phyloP scores from a whole-genome alignment of 1,284 basidiomycete species.

The Phylloboletellus chloephorus region DNA sequence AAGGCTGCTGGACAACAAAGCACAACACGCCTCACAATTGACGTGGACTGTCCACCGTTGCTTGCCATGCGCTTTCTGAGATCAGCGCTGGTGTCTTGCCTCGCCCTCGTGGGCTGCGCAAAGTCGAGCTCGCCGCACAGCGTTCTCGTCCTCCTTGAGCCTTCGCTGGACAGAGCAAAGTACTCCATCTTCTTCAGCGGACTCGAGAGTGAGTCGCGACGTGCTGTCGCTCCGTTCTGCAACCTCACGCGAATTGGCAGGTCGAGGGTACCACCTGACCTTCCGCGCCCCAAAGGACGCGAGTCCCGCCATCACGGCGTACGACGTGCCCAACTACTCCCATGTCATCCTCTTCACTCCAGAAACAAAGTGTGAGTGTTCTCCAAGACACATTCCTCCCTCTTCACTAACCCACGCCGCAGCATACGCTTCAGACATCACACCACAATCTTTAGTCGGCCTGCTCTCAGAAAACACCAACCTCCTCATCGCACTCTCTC shows the following conservation, averaged over 20 bases:
- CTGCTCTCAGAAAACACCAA: conserved; percentile 75
- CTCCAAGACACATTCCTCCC: not conserved
- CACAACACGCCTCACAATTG: conserved; percentile 17
- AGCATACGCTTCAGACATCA: conserved; percentile 75
- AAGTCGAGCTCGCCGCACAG: conserved; percentile 80
- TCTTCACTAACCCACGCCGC: conserved; percentile 9
- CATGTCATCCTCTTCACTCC: conserved; percentile 84
- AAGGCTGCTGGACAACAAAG: conserved; percentile 16
- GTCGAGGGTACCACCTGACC: conserved; percentile 53
- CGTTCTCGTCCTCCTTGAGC: conserved; percentile 81
- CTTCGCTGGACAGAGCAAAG: conserved; percentile 53
- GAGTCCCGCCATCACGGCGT: conserved; percentile 58
- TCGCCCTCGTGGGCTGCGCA: conserved; percentile 41
- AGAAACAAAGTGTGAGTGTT: conserved; percentile 66
- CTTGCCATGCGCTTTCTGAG: conserved; percentile 23
- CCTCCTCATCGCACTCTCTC: conserved; percentile 77
- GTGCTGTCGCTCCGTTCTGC: too few relatives aligned
- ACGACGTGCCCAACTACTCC: conserved; percentile 70
- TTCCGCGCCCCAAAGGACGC: conserved; percentile 77
- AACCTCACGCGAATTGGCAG: conserved; percentile 6
- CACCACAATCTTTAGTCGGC: conserved; percentile 76
- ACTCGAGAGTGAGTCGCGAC: conserved; percentile 54
- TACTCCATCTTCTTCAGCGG: conserved; percentile 81
- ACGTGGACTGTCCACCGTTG: conserved; percentile 25
- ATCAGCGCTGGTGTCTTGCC: conserved; percentile 26